These are phyloP conservation scores for Candida caryicola DNA, from an alignment of 805 yeast genomes.

Conservation along the genomic window DNA sequence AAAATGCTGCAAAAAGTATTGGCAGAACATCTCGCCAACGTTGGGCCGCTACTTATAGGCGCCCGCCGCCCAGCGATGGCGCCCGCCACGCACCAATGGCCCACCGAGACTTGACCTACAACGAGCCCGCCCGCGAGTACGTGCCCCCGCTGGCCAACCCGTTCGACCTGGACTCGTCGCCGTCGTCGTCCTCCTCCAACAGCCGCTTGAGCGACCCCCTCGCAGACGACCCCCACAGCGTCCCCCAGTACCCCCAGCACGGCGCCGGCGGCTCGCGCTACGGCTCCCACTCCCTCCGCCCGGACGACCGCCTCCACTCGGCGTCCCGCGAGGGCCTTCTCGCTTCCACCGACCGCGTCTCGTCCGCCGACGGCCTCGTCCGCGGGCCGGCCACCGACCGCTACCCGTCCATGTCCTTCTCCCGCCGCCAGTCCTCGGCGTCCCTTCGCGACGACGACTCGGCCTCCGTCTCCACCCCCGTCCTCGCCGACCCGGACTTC, in stretches of 20 bases:
- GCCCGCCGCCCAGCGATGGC: too few relatives aligned
- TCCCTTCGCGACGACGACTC: conserved; percentile 21
- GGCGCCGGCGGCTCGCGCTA: too few relatives aligned
- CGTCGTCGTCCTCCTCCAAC: too few relatives aligned
- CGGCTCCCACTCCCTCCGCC: too few relatives aligned
- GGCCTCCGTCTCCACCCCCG: conserved; percentile 36
- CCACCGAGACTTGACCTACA: conserved; percentile 15
- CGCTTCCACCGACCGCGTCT: too few relatives aligned
- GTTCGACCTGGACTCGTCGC: conserved; percentile 5
- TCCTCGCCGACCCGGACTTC: conserved; percentile 54
- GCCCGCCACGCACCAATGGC: too few relatives aligned
- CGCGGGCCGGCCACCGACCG: conserved; percentile 47
- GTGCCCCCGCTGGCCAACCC: conserved; percentile 1
- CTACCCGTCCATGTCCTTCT: conserved; percentile 59
- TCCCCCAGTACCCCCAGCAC: too few relatives aligned
- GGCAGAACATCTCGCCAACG: not conserved
- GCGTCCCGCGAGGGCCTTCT: too few relatives aligned
- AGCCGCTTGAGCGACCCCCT: too few relatives aligned
- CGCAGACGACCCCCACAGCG: too few relatives aligned
- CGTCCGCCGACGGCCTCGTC: conserved; percentile 8
- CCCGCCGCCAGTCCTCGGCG: conserved; percentile 55
- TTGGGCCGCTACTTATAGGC: too few relatives aligned
- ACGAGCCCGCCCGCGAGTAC: conserved; percentile 14
- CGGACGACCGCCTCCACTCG: too few relatives aligned
- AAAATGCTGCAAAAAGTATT: conserved; percentile 2